Evolutionary conservation across 805 yeast species (phyloP).

Genomic region (Dipodascus albidus): DNA sequence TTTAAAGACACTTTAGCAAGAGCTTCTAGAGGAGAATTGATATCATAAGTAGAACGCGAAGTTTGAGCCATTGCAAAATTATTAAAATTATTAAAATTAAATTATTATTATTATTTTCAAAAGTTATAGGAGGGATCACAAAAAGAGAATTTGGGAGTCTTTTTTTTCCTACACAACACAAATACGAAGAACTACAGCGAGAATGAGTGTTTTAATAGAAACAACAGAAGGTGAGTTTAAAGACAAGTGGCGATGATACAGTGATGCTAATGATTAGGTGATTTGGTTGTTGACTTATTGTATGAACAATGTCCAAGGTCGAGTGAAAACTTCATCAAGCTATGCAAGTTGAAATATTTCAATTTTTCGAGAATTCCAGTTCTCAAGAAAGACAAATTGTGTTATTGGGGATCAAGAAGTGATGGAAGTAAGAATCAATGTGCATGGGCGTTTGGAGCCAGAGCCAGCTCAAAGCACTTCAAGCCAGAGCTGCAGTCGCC

Average conservation of each 20-base stretch:
- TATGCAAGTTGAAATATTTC: constrained; percentile 42
- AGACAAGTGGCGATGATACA: background rate
- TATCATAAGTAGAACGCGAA: background rate
- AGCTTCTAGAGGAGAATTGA: background rate
- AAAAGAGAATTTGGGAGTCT: background rate
- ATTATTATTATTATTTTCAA: too few species aligned
- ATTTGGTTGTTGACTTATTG: constrained; percentile 39
- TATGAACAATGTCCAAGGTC: constrained; percentile 28
- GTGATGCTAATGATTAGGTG: constrained; percentile 26
- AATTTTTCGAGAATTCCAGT: constrained; percentile 40
- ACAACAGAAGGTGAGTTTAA: constrained; percentile 27
- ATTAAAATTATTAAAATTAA: too few species aligned
- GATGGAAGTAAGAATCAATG: too few species aligned
- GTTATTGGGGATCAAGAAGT: constrained; percentile 40
- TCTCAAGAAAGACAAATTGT: constrained; percentile 29
- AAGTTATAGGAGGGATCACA: too few species aligned
- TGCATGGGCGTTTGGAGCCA: constrained; percentile 16
- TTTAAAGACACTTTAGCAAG: background rate
- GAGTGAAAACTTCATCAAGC: constrained; percentile 38
- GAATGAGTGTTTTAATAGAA: constrained; percentile 32
- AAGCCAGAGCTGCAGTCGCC: constrained; percentile 19
- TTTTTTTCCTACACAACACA: background rate
- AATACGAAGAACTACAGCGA: background rate
- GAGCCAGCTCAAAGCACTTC: constrained; percentile 11
- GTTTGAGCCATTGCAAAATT: background rate